phyloP scores from a whole-genome alignment of 306 rosid species.

The Cucurbita ficifolia region DNA sequence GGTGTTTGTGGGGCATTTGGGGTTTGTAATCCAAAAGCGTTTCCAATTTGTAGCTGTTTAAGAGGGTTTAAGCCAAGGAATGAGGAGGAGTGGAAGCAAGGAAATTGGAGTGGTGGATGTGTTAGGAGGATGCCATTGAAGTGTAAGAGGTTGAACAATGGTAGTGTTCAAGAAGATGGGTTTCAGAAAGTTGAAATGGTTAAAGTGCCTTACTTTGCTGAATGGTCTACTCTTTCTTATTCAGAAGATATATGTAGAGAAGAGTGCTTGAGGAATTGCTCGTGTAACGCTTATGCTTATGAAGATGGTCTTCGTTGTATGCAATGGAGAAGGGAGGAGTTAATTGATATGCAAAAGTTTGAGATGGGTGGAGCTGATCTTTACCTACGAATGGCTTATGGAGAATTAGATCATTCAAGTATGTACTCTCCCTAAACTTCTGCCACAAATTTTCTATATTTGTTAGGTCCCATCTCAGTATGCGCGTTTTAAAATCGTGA shows the following conservation, averaged over 20 bases:
- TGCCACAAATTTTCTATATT: neutral
- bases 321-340: conserved; percentile 19
- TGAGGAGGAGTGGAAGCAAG: conserved; percentile 2
- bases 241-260: conserved; percentile 7
- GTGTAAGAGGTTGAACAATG: conserved; percentile 12
- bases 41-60: conserved; percentile 33
- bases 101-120: conserved; percentile 29
- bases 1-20: conserved; percentile 32
- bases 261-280: conserved; percentile 26
- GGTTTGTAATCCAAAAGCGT: conserved; percentile 5
- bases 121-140: conserved; percentile 12
- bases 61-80: conserved; percentile 28
- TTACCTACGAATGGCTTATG: neutral
- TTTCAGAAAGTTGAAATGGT: conserved; percentile 10
- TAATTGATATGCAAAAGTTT: conserved; percentile 18
- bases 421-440: neutral
- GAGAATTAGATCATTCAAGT: neutral
- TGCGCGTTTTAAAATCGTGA: too few relatives aligned
- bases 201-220: conserved; percentile 20
- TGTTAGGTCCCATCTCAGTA: too few relatives aligned
- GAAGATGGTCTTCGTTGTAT: conserved; percentile 23
- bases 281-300: conserved; percentile 34
- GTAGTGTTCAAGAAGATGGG: conserved; percentile 15
- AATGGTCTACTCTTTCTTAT: neutral
- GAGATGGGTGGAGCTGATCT: neutral